A percentile compares a stretch with the other conserved stretches of the same genome.
These are phyloP conservation scores for Botryotinia globosa DNA, from an alignment of 2,329 filamentous ascomycete species.

Conservation along the genomic window DNA sequence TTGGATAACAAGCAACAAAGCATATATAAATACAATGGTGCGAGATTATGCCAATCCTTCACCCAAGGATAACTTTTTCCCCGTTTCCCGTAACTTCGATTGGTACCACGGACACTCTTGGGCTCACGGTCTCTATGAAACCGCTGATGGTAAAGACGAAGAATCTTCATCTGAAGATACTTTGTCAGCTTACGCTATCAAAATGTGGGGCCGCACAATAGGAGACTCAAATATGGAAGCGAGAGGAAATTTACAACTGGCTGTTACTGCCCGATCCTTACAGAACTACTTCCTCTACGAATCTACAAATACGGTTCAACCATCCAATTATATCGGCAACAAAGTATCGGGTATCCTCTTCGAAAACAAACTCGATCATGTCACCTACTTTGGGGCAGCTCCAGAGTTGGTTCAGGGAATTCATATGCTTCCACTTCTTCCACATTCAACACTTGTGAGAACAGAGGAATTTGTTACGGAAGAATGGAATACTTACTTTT, in stretches of 20 bases:
- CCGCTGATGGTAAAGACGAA: constrained; percentile 73
- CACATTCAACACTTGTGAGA: constrained; percentile 63
- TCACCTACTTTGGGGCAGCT: constrained; percentile 79
- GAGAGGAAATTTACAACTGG: constrained; percentile 79
- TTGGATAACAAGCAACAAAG: constrained; percentile 72
- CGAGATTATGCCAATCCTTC: constrained; percentile 80
- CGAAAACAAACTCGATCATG: constrained; percentile 93
- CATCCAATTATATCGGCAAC: constrained; percentile 75
- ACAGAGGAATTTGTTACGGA: constrained; percentile 67
- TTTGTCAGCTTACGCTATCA: constrained; percentile 77
- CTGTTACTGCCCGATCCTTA: constrained; percentile 70
- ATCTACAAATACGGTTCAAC: constrained; percentile 66
- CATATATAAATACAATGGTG: constrained; percentile 79
- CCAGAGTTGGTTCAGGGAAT: constrained; percentile 66
- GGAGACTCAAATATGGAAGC: constrained; percentile 74
- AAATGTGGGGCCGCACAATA: constrained; percentile 85
- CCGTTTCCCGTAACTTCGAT: constrained; percentile 75
- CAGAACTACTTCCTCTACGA: constrained; percentile 81
- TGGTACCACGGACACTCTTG: constrained; percentile 95
- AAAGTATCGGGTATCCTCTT: constrained; percentile 72
- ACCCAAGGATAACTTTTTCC: constrained; percentile 69
- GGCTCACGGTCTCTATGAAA: constrained; percentile 76
- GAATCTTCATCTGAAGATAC: constrained; percentile 90
- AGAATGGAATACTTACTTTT: constrained; percentile 82
- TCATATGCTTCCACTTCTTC: constrained; percentile 35